Evolutionary conservation across 2,329 filamentous ascomycete species (phyloP).

Genomic region (Colletotrichum karsti): DNA sequence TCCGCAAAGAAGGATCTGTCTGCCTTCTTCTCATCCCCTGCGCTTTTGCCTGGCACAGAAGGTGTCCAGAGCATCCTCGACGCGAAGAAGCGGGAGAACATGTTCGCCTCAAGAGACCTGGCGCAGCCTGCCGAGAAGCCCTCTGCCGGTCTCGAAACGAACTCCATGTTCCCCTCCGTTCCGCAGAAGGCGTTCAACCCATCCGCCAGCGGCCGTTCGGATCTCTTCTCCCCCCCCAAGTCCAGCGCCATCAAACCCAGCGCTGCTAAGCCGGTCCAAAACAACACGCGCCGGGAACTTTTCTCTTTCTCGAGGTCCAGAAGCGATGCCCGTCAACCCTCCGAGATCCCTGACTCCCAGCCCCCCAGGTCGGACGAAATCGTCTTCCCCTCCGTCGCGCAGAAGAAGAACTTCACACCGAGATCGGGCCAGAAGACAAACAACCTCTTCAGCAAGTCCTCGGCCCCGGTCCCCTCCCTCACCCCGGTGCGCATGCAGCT

Average conservation of each 20-base stretch:
- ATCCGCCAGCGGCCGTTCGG: slow-evolving; percentile 38
- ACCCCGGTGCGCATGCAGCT: slow-evolving; percentile 52
- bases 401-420: slow-evolving; percentile 60
- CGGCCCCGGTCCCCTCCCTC: slow-evolving; percentile 34
- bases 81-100: slow-evolving; percentile 17
- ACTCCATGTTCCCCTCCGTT: slow-evolving; percentile 48
- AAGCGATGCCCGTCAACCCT: background rate
- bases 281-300: slow-evolving; percentile 11
- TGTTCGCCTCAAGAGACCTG: slow-evolving; percentile 11
- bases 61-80: slow-evolving; percentile 20
- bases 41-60: slow-evolving; percentile 43
- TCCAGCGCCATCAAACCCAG: slow-evolving; percentile 7
- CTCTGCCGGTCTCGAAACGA: slow-evolving; percentile 39
- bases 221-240: slow-evolving; percentile 46
- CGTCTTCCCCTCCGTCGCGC: slow-evolving; percentile 46
- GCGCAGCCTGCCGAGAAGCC: slow-evolving; percentile 18
- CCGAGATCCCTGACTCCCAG: slow-evolving; percentile 31
- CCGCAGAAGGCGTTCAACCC: slow-evolving; percentile 43
- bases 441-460: slow-evolving; percentile 48
- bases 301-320: background rate
- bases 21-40: slow-evolving; percentile 67
- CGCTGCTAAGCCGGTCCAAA: background rate
- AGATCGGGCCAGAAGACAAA: slow-evolving; percentile 42
- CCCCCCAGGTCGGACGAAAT: slow-evolving; percentile 43
- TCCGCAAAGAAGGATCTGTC: slow-evolving; percentile 49